Percentiles rank a stretch among this genome's conserved stretches.
Conservation (phyloP, 805 yeast species). For the Cephaloascus albidus region DNA sequence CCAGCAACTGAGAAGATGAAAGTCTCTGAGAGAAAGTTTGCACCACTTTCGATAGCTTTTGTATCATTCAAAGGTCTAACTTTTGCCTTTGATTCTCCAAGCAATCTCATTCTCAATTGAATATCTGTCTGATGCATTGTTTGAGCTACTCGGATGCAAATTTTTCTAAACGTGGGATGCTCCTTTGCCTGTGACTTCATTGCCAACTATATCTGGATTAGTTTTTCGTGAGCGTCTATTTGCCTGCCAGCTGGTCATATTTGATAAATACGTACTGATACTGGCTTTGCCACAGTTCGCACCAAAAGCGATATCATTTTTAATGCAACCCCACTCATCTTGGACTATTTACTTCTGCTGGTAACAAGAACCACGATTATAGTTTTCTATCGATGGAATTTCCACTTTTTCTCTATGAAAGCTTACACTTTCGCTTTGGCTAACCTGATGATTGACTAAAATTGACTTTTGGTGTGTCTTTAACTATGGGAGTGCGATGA, state of each 20-base stretch:
- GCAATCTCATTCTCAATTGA: slow-evolving; percentile 46
- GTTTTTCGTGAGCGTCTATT: too few species aligned
- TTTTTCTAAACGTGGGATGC: slow-evolving; percentile 49
- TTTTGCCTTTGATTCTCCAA: slow-evolving; percentile 43
- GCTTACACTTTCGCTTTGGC: too few species aligned
- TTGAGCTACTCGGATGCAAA: slow-evolving; percentile 69
- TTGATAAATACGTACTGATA: slow-evolving; percentile 42
- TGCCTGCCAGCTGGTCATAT: too few species aligned
- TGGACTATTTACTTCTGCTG: too few species aligned
- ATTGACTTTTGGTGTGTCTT: too few species aligned
- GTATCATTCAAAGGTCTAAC: slow-evolving; percentile 76
- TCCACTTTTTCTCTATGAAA: too few species aligned
- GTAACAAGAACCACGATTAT: too few species aligned
- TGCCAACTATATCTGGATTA: too few species aligned
- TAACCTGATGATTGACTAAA: too few species aligned
- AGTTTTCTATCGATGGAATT: too few species aligned
- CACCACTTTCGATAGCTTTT: slow-evolving; percentile 77
- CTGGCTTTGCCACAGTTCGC: slow-evolving; percentile 71
- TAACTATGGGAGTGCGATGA: too few species aligned
- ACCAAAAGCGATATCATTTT: slow-evolving; percentile 65
- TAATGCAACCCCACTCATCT: slow-evolving; percentile 73
- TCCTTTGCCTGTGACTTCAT: slow-evolving; percentile 70
- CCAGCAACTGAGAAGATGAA: slow-evolving; percentile 80
- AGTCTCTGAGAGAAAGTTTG: slow-evolving; percentile 66
- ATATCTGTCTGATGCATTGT: slow-evolving; percentile 58